Evolutionary conservation across 2,329 filamentous ascomycete species (phyloP), one percentile per base, ranked within the genome.

Genomic region (Xylariaceae sp.): DNA sequence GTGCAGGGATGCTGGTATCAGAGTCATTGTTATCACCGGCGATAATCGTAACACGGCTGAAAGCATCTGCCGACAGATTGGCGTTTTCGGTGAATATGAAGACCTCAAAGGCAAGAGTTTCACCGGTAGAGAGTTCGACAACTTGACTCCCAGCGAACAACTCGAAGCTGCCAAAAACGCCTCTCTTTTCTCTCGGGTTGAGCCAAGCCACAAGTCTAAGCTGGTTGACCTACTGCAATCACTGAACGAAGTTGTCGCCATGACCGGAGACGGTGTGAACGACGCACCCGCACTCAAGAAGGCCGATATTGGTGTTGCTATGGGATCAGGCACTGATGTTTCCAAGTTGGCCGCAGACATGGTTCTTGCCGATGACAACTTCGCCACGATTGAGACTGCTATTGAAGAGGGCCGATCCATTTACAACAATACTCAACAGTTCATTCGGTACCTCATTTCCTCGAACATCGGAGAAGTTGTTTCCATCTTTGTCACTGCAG

Each of bases 391-490:
- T 64, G 89, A 96, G 71, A 80, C 90, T 53, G 94, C 94, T 48
- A 91, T 99, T 60, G 94, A 99, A 71, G 94, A 99, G 74, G 94
- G 94, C 51, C 88, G 94, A 60, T 91, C 91, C 60, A 99, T 99
- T 74, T 99, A 96, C 82, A 97, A 94, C 85, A 99, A 99, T 80
- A 99, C 94, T 4, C 94, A 99, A 71, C 94, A 99, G 72, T 99
- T 99, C 74, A 99, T 99, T 74, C 89, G 95, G 48, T 99, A 99
- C 72, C 82, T 99, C 58, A 99, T 99, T 71, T 97, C 92, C 6
- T 97, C 92, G 61, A 99, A 99, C 77, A 99, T 99, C 63, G 95
- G 94, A 66, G 94, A 99, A 72, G 94, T 99, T 37, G 94, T 99
- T 37, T 97, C 94, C 7, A 99, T 99, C 73, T 99, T 99, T 81